phyloP scores from a whole-genome alignment of 306 rosid genomes.

The Myrica gale region DNA sequence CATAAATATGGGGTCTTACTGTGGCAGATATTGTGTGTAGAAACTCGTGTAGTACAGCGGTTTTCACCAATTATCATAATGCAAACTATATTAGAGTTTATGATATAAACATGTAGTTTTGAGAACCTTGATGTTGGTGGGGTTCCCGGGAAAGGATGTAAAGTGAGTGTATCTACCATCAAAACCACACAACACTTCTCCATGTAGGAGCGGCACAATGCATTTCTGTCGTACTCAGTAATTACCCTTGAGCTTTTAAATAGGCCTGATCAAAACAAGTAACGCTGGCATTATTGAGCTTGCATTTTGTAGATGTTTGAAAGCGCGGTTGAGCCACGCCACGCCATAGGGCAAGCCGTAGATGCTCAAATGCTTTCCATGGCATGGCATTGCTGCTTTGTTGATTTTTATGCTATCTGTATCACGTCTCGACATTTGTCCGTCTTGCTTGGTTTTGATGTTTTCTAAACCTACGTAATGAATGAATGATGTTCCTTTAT shows the following conservation, averaged over 20 bases:
- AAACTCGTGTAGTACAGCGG: conserved; percentile 8
- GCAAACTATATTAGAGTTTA: conserved; percentile 1
- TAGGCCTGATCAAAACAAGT: not conserved
- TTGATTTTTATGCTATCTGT: not conserved
- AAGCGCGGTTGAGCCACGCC: not conserved
- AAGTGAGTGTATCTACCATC: not conserved
- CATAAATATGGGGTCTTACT: conserved; percentile 16
- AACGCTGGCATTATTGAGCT: not conserved
- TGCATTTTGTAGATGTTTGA: not conserved
- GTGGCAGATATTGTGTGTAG: conserved; percentile 17
- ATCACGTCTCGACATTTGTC: no score
- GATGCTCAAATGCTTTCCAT: not conserved
- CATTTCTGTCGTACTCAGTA: not conserved
- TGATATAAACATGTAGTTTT: not conserved
- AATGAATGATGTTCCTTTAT: no score
- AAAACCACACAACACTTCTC: not conserved
- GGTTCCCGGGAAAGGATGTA: no score
- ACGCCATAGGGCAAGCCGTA: not conserved
- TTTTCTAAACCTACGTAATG: no score
- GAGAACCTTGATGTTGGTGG: not conserved
- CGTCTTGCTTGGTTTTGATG: no score
- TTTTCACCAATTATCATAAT: conserved; percentile 14
- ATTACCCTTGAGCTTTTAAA: not conserved
- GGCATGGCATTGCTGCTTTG: not conserved
- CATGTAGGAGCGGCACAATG: not conserved